phyloP scores from a whole-genome alignment of 257 asterid species.

The Ehretia macrophylla region DNA sequence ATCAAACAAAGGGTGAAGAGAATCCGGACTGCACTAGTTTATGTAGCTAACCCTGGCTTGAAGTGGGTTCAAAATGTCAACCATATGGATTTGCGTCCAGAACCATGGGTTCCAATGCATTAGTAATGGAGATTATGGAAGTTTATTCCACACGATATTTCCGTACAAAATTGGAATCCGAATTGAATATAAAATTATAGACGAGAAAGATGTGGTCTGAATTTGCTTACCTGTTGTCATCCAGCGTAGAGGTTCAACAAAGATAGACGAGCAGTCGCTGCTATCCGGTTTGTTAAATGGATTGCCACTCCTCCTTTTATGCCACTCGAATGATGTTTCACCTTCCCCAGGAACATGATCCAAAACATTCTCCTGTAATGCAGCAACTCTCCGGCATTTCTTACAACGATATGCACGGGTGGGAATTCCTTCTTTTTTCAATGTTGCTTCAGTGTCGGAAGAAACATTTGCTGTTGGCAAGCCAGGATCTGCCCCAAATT shows the following conservation, averaged over 20 bases:
- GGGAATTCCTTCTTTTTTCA: conserved; percentile 26
- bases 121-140: too few species aligned
- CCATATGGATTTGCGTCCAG: too few species aligned
- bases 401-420: conserved; percentile 77
- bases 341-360: conserved; percentile 97
- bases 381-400: conserved; percentile 88
- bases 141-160: too few species aligned
- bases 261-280: conserved; percentile 74
- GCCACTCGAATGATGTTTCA: conserved; percentile 77
- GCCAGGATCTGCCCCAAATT: conserved; percentile 85
- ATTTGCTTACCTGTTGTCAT: conserved; percentile 66
- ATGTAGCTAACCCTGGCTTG: too few species aligned
- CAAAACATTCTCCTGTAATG: conserved; percentile 68
- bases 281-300: conserved; percentile 50
- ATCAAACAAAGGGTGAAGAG: too few species aligned
- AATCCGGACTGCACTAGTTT: too few species aligned
- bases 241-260: conserved; percentile 97
- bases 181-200: too few species aligned
- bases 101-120: too few species aligned
- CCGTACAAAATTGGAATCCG: too few species aligned
- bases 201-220: too few species aligned
- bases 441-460: conserved; percentile 36
- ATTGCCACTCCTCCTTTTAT: conserved; percentile 78
- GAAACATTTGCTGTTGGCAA: conserved; percentile 39
- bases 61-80: too few species aligned